These are phyloP conservation scores for Trichomonas tenax DNA, from an alignment of 208 protist genomes.

Conservation along the genomic window DNA sequence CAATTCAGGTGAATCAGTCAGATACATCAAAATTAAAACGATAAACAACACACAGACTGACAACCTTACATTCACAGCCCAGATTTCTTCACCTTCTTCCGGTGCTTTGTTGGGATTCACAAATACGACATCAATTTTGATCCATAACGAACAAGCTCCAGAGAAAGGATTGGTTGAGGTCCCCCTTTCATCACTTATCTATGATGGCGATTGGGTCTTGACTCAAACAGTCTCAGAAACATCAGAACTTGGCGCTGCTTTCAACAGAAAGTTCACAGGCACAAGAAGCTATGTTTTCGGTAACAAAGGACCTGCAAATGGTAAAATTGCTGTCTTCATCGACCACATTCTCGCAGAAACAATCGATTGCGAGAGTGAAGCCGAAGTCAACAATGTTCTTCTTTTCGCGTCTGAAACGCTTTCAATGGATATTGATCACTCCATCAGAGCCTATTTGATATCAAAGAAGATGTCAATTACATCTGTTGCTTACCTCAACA, in stretches of 20 bases:
- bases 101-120: not conserved
- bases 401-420: not conserved
- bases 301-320: not conserved
- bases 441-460: not conserved
- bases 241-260: not conserved
- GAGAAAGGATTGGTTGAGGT: not conserved
- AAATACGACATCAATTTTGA: not conserved
- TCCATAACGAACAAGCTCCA: not conserved
- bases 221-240: not conserved
- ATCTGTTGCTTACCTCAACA: not conserved
- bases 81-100: not conserved
- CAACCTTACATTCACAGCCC: not conserved
- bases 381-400: not conserved
- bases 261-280: not conserved
- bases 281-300: not conserved
- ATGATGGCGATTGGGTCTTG: not conserved
- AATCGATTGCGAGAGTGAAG: not conserved
- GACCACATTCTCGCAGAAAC: not conserved
- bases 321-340: not conserved
- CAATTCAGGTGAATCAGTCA: not conserved
- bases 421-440: not conserved
- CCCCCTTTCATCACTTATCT: not conserved
- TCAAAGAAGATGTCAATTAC: not conserved
- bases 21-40: not conserved
- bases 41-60: not conserved